These are phyloP conservation scores for Cerioporus squamosus DNA, from an alignment of 1,284 basidiomycete genomes.

Conservation along the genomic window DNA sequence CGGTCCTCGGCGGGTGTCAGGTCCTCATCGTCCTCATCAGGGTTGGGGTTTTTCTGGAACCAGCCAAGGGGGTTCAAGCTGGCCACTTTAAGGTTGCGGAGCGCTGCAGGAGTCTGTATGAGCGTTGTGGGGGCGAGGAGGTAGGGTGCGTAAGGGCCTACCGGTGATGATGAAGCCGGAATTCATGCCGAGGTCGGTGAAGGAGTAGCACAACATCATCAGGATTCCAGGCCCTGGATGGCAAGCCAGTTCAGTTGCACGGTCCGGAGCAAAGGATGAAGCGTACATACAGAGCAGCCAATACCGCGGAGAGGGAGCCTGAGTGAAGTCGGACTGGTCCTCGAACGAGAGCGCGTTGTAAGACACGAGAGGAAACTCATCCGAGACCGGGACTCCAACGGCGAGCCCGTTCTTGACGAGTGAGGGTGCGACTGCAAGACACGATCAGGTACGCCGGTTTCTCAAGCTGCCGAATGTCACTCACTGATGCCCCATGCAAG, in stretches of 20 bases:
- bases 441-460: too few species aligned
- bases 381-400: slow-evolving; percentile 43
- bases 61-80: slow-evolving; percentile 19
- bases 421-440: slow-evolving; percentile 47
- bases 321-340: slow-evolving; percentile 44
- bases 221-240: slow-evolving; percentile 58
- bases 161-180: slow-evolving; percentile 18
- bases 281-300: slow-evolving; percentile 54
- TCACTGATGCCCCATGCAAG: slow-evolving; percentile 64
- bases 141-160: not conserved
- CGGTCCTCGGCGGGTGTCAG: slow-evolving; percentile 54
- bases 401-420: slow-evolving; percentile 57
- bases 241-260: not conserved
- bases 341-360: slow-evolving; percentile 50
- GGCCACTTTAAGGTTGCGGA: slow-evolving; percentile 6
- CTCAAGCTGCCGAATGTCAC: not conserved
- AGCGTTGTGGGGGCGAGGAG: not conserved
- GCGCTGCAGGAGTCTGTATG: not conserved
- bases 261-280: not conserved
- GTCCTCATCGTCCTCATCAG: slow-evolving; percentile 46
- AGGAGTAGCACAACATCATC: slow-evolving; percentile 54
- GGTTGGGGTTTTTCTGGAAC: slow-evolving; percentile 18
- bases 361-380: slow-evolving; percentile 47
- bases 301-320: slow-evolving; percentile 62
- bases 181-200: slow-evolving; percentile 26